Percentiles rank a stretch among this genome's conserved stretches.
Conservation (phyloP, 2,329 filamentous ascomycete species). For the Fusarium nanum region DNA sequence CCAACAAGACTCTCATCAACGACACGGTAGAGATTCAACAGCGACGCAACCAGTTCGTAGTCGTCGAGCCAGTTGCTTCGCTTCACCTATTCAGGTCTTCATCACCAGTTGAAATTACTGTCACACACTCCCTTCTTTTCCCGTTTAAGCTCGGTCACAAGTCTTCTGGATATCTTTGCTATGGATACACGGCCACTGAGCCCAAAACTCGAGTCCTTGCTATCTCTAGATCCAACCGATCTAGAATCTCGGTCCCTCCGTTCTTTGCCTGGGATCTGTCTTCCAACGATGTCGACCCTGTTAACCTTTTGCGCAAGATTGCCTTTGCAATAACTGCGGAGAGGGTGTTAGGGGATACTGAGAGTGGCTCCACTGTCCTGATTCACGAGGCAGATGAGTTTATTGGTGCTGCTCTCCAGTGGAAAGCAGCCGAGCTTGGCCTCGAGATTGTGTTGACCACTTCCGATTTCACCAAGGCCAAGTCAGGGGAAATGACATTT, state of each 20-base stretch:
- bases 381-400: not conserved
- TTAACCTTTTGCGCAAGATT: not conserved
- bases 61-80: not conserved
- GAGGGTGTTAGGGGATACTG: not conserved
- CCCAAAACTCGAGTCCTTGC: not conserved
- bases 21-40: not conserved
- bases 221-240: not conserved
- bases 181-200: not conserved
- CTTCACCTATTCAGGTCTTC: not conserved
- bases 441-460: not conserved
- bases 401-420: not conserved
- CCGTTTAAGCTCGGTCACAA: not conserved
- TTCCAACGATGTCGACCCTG: not conserved
- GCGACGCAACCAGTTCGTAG: not conserved
- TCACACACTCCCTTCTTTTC: not conserved
- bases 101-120: not conserved
- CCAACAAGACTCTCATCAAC: no score
- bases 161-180: not conserved
- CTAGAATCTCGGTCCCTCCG: no score
- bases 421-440: not conserved
- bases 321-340: not conserved
- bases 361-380: no score
- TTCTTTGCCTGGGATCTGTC: slow-evolving; percentile 9
- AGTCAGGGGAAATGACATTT: not conserved
- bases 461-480: no score